These are phyloP conservation scores for Sporobolomyces pararoseus DNA, from an alignment of 768 basidiomycete genomes.

Conservation along the genomic window DNA sequence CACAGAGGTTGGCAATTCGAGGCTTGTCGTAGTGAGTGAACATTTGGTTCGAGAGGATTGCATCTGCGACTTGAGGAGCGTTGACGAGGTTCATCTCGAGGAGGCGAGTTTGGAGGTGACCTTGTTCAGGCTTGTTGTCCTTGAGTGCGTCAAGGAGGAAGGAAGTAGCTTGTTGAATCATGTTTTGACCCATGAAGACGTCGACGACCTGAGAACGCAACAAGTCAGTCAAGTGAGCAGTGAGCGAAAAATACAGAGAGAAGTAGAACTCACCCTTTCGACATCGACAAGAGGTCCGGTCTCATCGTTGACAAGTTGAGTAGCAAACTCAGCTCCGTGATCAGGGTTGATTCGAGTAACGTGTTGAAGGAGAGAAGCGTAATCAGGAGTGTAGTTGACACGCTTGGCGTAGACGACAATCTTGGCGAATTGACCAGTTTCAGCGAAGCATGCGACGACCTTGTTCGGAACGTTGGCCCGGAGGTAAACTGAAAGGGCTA, in stretches of 20 bases:
- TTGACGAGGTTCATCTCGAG: slow-evolving; percentile 97
- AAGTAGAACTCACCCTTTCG: slow-evolving; percentile 63
- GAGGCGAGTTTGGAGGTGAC: slow-evolving; percentile 87
- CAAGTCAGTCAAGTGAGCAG: slow-evolving; percentile 11
- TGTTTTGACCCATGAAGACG: slow-evolving; percentile 98
- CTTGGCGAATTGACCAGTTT: slow-evolving; percentile 97
- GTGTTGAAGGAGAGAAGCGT: slow-evolving; percentile 85
- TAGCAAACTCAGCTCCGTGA: slow-evolving; percentile 97
- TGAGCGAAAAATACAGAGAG: background rate
- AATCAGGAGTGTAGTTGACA: slow-evolving; percentile 89
- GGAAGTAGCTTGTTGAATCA: slow-evolving; percentile 98
- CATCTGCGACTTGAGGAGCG: slow-evolving; percentile 97
- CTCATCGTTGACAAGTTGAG: slow-evolving; percentile 89
- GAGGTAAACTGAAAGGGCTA: slow-evolving; percentile 94
- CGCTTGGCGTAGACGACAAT: slow-evolving; percentile 97
- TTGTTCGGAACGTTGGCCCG: slow-evolving; percentile 98
- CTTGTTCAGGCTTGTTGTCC: slow-evolving; percentile 97
- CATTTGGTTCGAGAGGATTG: slow-evolving; percentile 98
- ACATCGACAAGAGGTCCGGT: slow-evolving; percentile 85
- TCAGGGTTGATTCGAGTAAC: slow-evolving; percentile 94
- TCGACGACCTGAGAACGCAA: slow-evolving; percentile 83
- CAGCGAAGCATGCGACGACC: slow-evolving; percentile 92
- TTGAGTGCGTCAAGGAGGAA: slow-evolving; percentile 96
- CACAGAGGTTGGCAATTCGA: slow-evolving; percentile 93
- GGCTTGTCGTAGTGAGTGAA: slow-evolving; percentile 94